Percentiles rank a stretch among this genome's conserved stretches.
Conservation (phyloP, 352 stramenopile species). For the Globisporangium camurandrum region DNA sequence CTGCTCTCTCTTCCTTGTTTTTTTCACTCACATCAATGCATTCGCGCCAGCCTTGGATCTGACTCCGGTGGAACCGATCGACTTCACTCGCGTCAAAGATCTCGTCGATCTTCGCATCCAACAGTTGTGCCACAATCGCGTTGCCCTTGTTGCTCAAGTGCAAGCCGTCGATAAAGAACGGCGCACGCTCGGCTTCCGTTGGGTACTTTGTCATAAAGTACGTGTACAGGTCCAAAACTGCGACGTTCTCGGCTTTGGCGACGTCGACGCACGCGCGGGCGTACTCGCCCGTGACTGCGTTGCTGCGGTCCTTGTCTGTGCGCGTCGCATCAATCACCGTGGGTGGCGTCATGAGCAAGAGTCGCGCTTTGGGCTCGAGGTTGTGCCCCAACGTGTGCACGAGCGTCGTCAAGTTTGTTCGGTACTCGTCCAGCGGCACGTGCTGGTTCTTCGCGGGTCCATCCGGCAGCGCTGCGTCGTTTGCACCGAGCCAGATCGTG, state of each 20-base stretch:
- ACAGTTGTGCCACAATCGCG: constrained; percentile 23
- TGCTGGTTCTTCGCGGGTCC: constrained; percentile 23
- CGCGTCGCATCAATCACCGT: constrained; percentile 27
- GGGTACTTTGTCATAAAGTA: constrained; percentile 31
- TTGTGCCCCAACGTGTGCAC: constrained; percentile 15
- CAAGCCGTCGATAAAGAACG: constrained; percentile 34
- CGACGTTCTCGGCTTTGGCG: constrained; percentile 13
- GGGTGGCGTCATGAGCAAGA: constrained; percentile 42
- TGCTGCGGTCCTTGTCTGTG: constrained; percentile 27
- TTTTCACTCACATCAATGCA: constrained; percentile 3
- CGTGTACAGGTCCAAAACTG: constrained; percentile 32
- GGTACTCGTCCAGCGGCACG: constrained; percentile 39
- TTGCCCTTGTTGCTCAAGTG: constrained; percentile 46
- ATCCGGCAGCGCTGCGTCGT: constrained; percentile 38
- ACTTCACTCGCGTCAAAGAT: constrained; percentile 7
- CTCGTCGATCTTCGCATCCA: constrained; percentile 21
- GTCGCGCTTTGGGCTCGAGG: constrained; percentile 13
- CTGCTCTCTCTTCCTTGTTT: not conserved
- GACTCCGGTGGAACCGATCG: constrained; percentile 5
- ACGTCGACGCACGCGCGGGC: constrained; percentile 28
- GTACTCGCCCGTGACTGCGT: constrained; percentile 25
- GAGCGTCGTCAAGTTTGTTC: constrained; percentile 25
- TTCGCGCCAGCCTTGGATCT: constrained; percentile 8
- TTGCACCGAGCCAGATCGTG: constrained; percentile 51
- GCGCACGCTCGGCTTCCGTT: constrained; percentile 13